These are phyloP conservation scores for Candida coleopterorum DNA, from an alignment of 805 yeast genomes.

Conservation along the genomic window DNA sequence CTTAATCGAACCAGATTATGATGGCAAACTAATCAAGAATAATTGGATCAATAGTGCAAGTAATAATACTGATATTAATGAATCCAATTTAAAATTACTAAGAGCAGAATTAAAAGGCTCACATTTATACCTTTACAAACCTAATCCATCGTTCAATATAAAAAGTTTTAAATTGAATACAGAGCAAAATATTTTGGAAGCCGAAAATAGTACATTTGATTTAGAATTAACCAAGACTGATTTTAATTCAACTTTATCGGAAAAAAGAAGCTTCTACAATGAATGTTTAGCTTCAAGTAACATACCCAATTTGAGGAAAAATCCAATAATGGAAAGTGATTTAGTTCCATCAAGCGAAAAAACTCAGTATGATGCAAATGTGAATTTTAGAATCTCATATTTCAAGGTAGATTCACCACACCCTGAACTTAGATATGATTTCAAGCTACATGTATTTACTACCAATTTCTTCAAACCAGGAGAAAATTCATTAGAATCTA, in stretches of 20 bases:
- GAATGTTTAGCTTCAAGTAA: no score
- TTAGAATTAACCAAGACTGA: background rate
- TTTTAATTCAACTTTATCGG: background rate
- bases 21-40: slow-evolving; percentile 23
- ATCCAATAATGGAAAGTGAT: background rate
- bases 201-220: background rate
- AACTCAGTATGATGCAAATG: no score
- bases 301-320: background rate
- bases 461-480: slow-evolving; percentile 3
- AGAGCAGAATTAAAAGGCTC: slow-evolving; percentile 72
- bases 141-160: slow-evolving; percentile 44
- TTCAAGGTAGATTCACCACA: slow-evolving; percentile 26
- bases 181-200: background rate
- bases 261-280: no score
- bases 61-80: slow-evolving; percentile 28
- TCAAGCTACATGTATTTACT: slow-evolving; percentile 29
- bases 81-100: slow-evolving; percentile 41
- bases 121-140: slow-evolving; percentile 54
- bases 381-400: slow-evolving; percentile 17
- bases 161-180: slow-evolving; percentile 22
- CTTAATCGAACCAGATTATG: slow-evolving; percentile 27
- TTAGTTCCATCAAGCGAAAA: background rate
- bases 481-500: slow-evolving; percentile 51
- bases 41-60: slow-evolving; percentile 36
- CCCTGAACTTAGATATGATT: slow-evolving; percentile 42